phyloP scores from a whole-genome alignment of 805 yeast genomes.

The Yarrowia bubula region DNA sequence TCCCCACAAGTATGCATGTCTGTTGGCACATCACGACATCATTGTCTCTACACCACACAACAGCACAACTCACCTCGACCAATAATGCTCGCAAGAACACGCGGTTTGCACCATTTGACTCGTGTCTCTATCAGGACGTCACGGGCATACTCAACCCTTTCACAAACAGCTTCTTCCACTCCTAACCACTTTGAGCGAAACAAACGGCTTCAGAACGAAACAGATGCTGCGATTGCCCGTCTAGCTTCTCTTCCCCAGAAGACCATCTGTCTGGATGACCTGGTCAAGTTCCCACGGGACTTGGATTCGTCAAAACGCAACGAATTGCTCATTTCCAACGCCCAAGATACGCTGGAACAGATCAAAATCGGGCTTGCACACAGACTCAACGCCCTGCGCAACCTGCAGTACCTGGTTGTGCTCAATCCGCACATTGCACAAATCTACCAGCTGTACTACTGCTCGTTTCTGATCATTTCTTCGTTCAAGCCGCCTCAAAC shows the following conservation, averaged over 20 bases:
- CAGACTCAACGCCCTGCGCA: constrained; percentile 65
- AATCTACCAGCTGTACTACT: constrained; percentile 69
- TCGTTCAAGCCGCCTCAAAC: constrained; percentile 47
- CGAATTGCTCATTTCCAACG: constrained; percentile 37
- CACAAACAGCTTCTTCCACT: background rate
- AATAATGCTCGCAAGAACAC: background rate
- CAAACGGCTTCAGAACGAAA: constrained; percentile 6
- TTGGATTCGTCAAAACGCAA: constrained; percentile 23
- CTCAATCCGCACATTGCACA: constrained; percentile 82
- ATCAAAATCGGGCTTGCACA: constrained; percentile 51
- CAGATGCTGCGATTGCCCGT: constrained; percentile 6
- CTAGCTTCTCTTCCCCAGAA: constrained; percentile 11
- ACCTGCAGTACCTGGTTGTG: constrained; percentile 78
- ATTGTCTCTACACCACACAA: background rate
- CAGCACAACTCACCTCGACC: background rate
- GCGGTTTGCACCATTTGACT: background rate
- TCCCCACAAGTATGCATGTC: background rate
- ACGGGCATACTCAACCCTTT: background rate
- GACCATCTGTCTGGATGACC: constrained; percentile 8
- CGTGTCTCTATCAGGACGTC: background rate
- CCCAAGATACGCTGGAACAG: constrained; percentile 34
- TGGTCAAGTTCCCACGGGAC: constrained; percentile 7
- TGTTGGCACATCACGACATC: background rate
- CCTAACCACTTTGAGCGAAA: background rate
- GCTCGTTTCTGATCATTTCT: constrained; percentile 57